Percentiles rank a stretch among this genome's conserved stretches.
These are phyloP conservation scores for Coemansia interrupta DNA, from an alignment of 192 early-diverging fungal species.

Conservation along the genomic window DNA sequence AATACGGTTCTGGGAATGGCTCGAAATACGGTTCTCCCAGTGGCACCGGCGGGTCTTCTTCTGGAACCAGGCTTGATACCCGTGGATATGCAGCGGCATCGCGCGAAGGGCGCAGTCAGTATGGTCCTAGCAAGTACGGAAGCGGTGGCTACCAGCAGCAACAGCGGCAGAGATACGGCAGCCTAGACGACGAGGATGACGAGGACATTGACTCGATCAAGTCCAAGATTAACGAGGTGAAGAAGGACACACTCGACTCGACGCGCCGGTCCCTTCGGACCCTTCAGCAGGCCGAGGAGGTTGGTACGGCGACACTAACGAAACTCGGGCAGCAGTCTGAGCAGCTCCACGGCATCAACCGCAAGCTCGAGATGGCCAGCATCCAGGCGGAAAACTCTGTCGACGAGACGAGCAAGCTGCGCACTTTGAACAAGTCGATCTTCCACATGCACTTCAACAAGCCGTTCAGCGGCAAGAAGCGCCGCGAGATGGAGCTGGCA, in stretches of 20 bases:
- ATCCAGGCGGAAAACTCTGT: conserved; percentile 38
- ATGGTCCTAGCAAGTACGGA: conserved; percentile 4
- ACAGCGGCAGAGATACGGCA: conserved; percentile 15
- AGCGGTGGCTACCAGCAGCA: conserved; percentile 8
- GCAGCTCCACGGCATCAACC: conserved; percentile 55
- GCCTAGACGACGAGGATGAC: conserved; percentile 55
- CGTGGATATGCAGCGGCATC: conserved; percentile 32
- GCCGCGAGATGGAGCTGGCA: conserved; percentile 58
- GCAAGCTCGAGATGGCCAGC: conserved; percentile 60
- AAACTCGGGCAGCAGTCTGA: conserved; percentile 64
- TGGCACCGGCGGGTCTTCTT: background rate
- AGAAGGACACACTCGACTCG: conserved; percentile 65
- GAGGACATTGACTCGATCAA: conserved; percentile 61
- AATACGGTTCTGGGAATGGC: conserved; percentile 1
- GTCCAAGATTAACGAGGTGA: conserved; percentile 59
- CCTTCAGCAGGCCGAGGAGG: conserved; percentile 60
- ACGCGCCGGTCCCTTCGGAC: conserved; percentile 63
- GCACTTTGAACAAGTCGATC: conserved; percentile 67
- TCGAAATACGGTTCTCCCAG: background rate
- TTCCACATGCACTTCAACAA: conserved; percentile 67
- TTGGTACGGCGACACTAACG: conserved; percentile 59
- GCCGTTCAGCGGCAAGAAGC: conserved; percentile 63
- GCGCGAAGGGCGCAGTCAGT: conserved; percentile 21
- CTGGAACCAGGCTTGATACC: conserved; percentile 14
- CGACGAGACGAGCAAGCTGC: conserved; percentile 36